phyloP scores from a whole-genome alignment of 306 rosid genomes.

The Dryas octopetala region DNA sequence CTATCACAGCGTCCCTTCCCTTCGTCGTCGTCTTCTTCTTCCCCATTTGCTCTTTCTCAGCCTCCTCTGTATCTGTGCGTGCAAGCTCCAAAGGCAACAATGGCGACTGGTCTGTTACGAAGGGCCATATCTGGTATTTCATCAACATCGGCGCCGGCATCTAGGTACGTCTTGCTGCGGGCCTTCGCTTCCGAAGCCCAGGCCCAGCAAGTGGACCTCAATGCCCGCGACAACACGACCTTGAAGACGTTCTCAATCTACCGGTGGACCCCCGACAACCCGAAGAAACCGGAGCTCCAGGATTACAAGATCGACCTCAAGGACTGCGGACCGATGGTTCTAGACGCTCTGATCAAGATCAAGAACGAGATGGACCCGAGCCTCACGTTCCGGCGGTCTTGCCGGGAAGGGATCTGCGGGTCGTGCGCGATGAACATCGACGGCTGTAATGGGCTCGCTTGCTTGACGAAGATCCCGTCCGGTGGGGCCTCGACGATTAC shows the following conservation, averaged over 20 bases:
- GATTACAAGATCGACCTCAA: constrained; percentile 75
- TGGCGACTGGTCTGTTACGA: constrained; percentile 70
- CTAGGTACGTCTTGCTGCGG: constrained; percentile 37
- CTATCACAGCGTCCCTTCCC: not conserved
- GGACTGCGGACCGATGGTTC: constrained; percentile 98
- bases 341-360: constrained; percentile 89
- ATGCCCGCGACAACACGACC: constrained; percentile 24
- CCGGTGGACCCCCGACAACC: constrained; percentile 84
- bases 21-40: not conserved
- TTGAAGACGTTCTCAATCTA: constrained; percentile 82
- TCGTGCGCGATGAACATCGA: constrained; percentile 99
- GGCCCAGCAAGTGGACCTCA: constrained; percentile 51
- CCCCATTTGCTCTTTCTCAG: constrained; percentile 1
- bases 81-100: constrained; percentile 15
- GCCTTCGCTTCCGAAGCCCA: constrained; percentile 62
- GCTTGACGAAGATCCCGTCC: constrained; percentile 71
- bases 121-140: constrained; percentile 43
- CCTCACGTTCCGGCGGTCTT: constrained; percentile 83
- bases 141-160: constrained; percentile 30
- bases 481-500: constrained; percentile 47
- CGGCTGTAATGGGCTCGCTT: constrained; percentile 93
- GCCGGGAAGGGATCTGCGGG: constrained; percentile 97
- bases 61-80: not conserved
- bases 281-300: constrained; percentile 75
- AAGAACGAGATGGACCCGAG: constrained; percentile 85